Evolutionary conservation across 495 filamentous ascomycete genomes (phyloP), one percentile per base, ranked within the genome.

Genomic region (Penicillium canescens): DNA sequence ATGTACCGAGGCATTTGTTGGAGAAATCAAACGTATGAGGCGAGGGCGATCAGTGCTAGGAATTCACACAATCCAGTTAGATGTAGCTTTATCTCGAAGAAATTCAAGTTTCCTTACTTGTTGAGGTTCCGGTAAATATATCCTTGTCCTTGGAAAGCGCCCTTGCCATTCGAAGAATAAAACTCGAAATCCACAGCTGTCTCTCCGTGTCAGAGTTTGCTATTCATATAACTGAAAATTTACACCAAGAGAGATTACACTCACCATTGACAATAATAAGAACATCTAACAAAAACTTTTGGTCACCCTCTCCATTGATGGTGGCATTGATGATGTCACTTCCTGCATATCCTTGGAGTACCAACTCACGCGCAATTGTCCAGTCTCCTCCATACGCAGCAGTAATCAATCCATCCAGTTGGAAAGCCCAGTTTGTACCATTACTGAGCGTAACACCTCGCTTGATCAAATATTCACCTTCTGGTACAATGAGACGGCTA

Each of bases 81-180:
- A 20, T 20, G n/a, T 2, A 50, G 16, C 10, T 18, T 12, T 23
- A 5, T 24, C 6, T 18, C 10, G 5, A 4, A 14, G 7, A 40
- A 42, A 42, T 42, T 20, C 6, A 4, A 40, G 18, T 21, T 21
- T 24, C 44, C 49, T 39, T 10, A 67, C 63, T 67, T 63, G 31
- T 63, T 55, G 3, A 55, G 37, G 21, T 59, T 63, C 10, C 72
- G 65, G 21, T 67, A 71, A 33, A 69, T 39, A 55, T 78, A 80
- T 1, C 77, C 75, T 35, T 77, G 63, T 4, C 77, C 76, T 53
- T 80, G 72, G 28, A 78, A 69, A 8, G 77, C 73, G 7, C 76
- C 76, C 18, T 57, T 52, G 3, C 68, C 72, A 42, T 70, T 78
- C 33, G 61, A 64, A 5, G 66, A 71, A 55, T 67, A 78, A 23